phyloP scores from a whole-genome alignment of 805 yeast genomes.

The Myxozyma sirexii region DNA sequence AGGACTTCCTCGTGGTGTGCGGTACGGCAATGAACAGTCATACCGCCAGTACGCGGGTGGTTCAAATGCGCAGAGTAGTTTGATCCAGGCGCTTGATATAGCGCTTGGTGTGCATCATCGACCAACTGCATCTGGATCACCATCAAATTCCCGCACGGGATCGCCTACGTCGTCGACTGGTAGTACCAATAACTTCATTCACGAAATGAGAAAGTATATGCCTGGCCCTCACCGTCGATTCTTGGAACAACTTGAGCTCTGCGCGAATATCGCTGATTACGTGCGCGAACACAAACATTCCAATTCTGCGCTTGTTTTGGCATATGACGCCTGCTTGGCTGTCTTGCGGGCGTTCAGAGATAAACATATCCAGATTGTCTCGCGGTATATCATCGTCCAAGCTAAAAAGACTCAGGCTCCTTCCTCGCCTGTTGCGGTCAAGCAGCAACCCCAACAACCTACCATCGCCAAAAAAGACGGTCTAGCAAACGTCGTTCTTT shows the following conservation, averaged over 20 bases:
- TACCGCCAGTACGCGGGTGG: constrained; percentile 65
- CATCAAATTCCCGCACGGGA: constrained; percentile 1
- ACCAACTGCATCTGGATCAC: constrained; percentile 50
- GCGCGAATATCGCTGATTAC: constrained; percentile 64
- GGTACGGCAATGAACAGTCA: constrained; percentile 55
- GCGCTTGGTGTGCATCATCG: constrained; percentile 74
- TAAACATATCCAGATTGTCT: constrained; percentile 89
- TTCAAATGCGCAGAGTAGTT: constrained; percentile 88
- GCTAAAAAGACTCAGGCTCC: constrained; percentile 49
- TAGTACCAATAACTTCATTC: constrained; percentile 56
- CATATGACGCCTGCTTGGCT: constrained; percentile 88
- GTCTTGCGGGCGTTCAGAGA: constrained; percentile 87
- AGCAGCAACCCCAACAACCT: constrained; percentile 1
- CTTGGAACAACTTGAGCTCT: constrained; percentile 59
- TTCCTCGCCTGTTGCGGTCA: constrained; percentile 3
- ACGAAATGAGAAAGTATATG: constrained; percentile 87
- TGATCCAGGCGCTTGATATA: constrained; percentile 84
- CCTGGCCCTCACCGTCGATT: constrained; percentile 83
- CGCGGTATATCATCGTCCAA: constrained; percentile 81
- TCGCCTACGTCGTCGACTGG: constrained; percentile 50
- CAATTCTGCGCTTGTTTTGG: constrained; percentile 60
- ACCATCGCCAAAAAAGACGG: constrained; percentile 54
- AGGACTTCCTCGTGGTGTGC: constrained; percentile 78
- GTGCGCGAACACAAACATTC: constrained; percentile 51
- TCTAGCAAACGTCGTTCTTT: constrained; percentile 49